Evolutionary conservation across 768 basidiomycete genomes (phyloP).

Genomic region (Lactifluus piperatus): DNA sequence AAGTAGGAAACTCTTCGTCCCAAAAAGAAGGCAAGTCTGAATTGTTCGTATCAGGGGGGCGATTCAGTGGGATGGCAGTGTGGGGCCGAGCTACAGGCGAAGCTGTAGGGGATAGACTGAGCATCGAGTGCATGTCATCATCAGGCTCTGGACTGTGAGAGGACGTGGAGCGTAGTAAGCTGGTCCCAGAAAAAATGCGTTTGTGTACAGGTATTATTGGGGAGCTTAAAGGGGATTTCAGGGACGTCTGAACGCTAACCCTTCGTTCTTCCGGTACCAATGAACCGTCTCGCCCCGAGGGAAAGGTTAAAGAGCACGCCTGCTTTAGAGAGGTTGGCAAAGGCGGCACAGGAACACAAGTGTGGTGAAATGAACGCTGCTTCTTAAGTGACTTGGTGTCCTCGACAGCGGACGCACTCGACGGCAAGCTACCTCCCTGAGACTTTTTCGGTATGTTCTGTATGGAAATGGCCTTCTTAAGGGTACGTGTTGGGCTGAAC

Average conservation of each 20-base stretch:
- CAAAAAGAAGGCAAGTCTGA: slow-evolving; percentile 32
- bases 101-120: slow-evolving; percentile 31
- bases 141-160: slow-evolving; percentile 35
- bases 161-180: slow-evolving; percentile 40
- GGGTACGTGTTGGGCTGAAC: slow-evolving; percentile 23
- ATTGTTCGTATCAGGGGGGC: background rate
- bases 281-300: slow-evolving; percentile 6
- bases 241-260: slow-evolving; percentile 13
- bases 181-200: slow-evolving; percentile 58
- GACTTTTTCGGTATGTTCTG: slow-evolving; percentile 34
- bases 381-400: slow-evolving; percentile 35
- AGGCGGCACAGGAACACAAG: slow-evolving; percentile 46
- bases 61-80: background rate
- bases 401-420: slow-evolving; percentile 26
- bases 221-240: slow-evolving; percentile 7
- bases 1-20: slow-evolving; percentile 38
- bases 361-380: slow-evolving; percentile 57
- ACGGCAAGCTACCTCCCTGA: slow-evolving; percentile 25
- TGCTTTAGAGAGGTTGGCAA: slow-evolving; percentile 30
- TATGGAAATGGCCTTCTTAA: slow-evolving; percentile 52
- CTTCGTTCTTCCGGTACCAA: slow-evolving; percentile 14
- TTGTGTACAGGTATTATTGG: slow-evolving; percentile 32
- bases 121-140: slow-evolving; percentile 48
- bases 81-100: slow-evolving; percentile 1
- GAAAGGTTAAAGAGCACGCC: slow-evolving; percentile 18